These are phyloP conservation scores for Cladosporium sp. DNA, from an alignment of 2,329 filamentous ascomycete genomes.

Conservation along the genomic window DNA sequence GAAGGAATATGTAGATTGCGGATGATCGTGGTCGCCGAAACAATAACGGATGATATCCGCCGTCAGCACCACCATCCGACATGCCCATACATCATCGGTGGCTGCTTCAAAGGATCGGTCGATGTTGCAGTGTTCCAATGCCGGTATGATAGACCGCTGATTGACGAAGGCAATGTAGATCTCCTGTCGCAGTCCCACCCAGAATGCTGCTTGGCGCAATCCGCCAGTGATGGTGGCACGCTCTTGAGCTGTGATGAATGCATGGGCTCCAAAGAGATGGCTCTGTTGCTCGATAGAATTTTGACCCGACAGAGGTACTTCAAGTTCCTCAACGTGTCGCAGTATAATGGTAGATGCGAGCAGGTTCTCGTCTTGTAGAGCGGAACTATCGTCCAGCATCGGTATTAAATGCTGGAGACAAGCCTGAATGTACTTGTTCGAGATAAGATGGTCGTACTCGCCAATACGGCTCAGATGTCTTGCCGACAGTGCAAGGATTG, in stretches of 20 bases:
- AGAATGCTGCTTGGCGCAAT: constrained; percentile 54
- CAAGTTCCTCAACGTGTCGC: constrained; percentile 60
- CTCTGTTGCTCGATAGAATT: constrained; percentile 29
- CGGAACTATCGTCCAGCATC: constrained; percentile 45
- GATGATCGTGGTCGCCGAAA: constrained; percentile 50
- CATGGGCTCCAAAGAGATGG: constrained; percentile 39
- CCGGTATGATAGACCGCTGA: constrained; percentile 52
- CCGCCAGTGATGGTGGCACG: constrained; percentile 39
- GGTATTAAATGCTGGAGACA: constrained; percentile 56
- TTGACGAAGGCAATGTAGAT: constrained; percentile 56
- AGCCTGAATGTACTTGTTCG: constrained; percentile 56
- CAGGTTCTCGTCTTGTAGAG: constrained; percentile 53
- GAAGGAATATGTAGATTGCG: constrained; percentile 44
- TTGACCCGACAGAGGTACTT: constrained; percentile 39
- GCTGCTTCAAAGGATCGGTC: constrained; percentile 53
- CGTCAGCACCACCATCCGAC: constrained; percentile 62
- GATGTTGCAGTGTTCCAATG: constrained; percentile 53
- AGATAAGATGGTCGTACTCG: constrained; percentile 52
- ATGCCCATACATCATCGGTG: constrained; percentile 61
- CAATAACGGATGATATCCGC: constrained; percentile 67
- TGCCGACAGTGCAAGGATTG: constrained; percentile 59
- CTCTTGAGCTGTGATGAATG: constrained; percentile 40
- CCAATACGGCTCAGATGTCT: constrained; percentile 56
- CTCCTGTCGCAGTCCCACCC: constrained; percentile 61
- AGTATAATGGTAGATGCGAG: constrained; percentile 61